Conservation (phyloP, 768 basidiomycete genomes). For the Hypholoma sublateritium region DNA sequence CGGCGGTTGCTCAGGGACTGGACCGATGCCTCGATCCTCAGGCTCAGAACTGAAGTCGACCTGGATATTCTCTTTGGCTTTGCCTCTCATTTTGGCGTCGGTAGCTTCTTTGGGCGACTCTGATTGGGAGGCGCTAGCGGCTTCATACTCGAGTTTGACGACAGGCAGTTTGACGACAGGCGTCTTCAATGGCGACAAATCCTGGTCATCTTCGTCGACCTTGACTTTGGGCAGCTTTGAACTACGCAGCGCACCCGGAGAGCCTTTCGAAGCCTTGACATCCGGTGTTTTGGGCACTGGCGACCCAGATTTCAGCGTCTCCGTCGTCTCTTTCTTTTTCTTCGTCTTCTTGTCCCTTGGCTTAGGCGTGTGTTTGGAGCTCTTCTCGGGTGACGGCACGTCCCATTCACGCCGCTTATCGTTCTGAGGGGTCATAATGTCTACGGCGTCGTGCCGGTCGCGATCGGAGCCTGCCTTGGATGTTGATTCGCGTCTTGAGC, state of each 20-base stretch:
- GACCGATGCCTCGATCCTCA: neutral
- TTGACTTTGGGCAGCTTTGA: too few relatives aligned
- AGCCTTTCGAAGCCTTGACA: too few relatives aligned
- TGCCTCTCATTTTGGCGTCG: neutral
- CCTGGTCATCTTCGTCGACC: too few relatives aligned
- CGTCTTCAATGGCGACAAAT: too few relatives aligned
- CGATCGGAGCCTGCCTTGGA: neutral
- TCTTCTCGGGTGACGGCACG: neutral
- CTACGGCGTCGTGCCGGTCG: neutral
- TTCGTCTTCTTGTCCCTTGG: constrained; percentile 4
- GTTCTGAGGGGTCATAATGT: neutral
- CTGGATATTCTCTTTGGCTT: neutral
- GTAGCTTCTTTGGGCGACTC: too few relatives aligned
- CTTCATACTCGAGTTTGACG: too few relatives aligned
- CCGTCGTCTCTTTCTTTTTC: neutral
- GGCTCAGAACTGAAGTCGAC: neutral
- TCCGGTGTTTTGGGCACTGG: neutral
- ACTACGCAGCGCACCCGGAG: too few relatives aligned
- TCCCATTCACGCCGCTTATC: neutral
- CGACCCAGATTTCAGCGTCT: neutral
- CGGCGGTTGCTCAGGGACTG: neutral
- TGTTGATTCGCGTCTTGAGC: neutral
- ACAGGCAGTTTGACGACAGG: too few relatives aligned
- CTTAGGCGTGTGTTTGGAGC: neutral
- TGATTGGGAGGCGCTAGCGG: too few relatives aligned